Conservation (phyloP, 1,284 basidiomycete genomes). For the Cutaneotrichosporon dermatis region DNA sequence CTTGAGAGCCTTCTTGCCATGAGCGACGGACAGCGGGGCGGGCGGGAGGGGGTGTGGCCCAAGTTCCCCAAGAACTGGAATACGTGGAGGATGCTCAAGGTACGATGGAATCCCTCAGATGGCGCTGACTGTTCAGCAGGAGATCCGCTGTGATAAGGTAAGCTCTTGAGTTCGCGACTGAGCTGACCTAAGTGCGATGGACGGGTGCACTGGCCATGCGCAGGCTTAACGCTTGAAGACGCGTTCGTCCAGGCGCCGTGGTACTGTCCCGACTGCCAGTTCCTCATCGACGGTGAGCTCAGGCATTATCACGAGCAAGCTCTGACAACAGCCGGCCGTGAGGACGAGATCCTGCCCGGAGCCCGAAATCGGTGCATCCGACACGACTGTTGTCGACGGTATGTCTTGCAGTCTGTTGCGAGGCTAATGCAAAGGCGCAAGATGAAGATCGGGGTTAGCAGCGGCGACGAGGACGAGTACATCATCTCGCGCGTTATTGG, state of each 20-base stretch:
- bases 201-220: conserved; percentile 7
- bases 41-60: not conserved
- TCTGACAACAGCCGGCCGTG: conserved; percentile 8
- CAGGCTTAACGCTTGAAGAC: not conserved
- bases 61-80: not conserved
- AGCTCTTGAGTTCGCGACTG: not conserved
- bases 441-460: conserved; percentile 10
- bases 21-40: not conserved
- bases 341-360: conserved; percentile 7
- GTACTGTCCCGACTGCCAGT: conserved; percentile 8
- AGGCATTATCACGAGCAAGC: not conserved
- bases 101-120: not conserved
- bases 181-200: not conserved
- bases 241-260: not conserved
- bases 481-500: conserved; percentile 18
- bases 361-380: conserved; percentile 19
- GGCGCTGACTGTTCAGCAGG: conserved; percentile 3
- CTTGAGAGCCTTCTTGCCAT: not conserved
- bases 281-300: not conserved
- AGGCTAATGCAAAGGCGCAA: conserved; percentile 11
- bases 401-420: not conserved
- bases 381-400: conserved; percentile 19
- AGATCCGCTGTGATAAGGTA: conserved; percentile 8
- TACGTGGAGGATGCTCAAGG: not conserved
- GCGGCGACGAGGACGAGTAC: conserved; percentile 10